phyloP scores from a whole-genome alignment of 2,329 filamentous ascomycete species.

The Aureobasidium pullulans region DNA sequence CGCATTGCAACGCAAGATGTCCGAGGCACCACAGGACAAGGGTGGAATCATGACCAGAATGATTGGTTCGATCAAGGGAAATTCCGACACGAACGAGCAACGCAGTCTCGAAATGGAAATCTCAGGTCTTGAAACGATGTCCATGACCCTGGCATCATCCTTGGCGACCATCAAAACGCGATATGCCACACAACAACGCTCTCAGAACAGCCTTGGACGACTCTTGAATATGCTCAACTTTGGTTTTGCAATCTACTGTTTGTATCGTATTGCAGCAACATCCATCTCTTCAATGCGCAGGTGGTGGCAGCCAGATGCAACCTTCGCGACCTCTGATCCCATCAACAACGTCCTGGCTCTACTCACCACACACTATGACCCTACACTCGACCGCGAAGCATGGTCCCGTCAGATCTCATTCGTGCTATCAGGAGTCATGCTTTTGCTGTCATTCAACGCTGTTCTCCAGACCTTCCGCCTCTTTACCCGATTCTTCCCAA shows the following conservation, averaged over 20 bases:
- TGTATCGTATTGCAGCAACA: slow-evolving; percentile 74
- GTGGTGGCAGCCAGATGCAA: slow-evolving; percentile 32
- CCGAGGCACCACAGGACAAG: slow-evolving; percentile 32
- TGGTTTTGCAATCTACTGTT: slow-evolving; percentile 71
- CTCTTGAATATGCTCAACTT: slow-evolving; percentile 58
- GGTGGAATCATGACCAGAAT: slow-evolving; percentile 64
- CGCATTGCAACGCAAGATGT: slow-evolving; percentile 58
- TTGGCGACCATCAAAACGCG: slow-evolving; percentile 57
- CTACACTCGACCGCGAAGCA: slow-evolving; percentile 69
- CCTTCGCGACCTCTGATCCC: slow-evolving; percentile 67
- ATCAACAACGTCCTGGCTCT: slow-evolving; percentile 77
- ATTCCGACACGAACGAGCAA: slow-evolving; percentile 46
- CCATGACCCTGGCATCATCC: slow-evolving; percentile 59
- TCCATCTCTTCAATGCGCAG: slow-evolving; percentile 60
- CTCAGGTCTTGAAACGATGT: slow-evolving; percentile 72
- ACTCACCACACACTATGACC: slow-evolving; percentile 76
- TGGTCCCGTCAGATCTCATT: slow-evolving; percentile 85
- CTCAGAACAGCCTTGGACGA: slow-evolving; percentile 60
- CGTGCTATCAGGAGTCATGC: slow-evolving; percentile 72
- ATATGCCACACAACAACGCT: slow-evolving; percentile 56
- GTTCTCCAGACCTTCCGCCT: slow-evolving; percentile 80
- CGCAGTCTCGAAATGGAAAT: slow-evolving; percentile 64
- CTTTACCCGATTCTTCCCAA: slow-evolving; percentile 66
- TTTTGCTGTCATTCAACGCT: slow-evolving; percentile 71
- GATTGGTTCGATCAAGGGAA: slow-evolving; percentile 62